A percentile compares a stretch with the other conserved stretches of the same genome.
Conservation (phyloP, 306 rosid genomes). For the Fragaria vesca region DNA sequence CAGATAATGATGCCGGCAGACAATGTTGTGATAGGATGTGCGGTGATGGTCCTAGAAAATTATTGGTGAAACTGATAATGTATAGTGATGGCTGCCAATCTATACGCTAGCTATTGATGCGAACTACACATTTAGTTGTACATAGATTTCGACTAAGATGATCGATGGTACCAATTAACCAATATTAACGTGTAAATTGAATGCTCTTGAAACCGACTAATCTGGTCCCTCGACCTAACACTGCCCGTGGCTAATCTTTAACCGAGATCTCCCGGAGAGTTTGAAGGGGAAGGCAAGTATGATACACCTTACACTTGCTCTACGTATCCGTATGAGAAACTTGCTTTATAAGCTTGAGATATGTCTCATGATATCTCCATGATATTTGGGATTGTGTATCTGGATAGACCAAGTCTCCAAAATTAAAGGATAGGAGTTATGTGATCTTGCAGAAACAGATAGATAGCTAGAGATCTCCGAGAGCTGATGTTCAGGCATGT, state of each 20-base stretch:
- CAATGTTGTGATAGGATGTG: background rate
- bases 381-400: background rate
- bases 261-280: background rate
- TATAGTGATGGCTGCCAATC: background rate
- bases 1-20: background rate
- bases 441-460: background rate
- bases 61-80: background rate
- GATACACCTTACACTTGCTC: too few species aligned
- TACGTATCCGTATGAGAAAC: background rate
- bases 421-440: background rate
- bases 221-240: background rate
- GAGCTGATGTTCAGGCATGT: constrained; percentile 2
- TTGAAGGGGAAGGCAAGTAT: background rate
- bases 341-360: background rate
- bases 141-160: background rate
- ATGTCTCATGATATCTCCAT: background rate
- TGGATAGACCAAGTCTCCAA: background rate
- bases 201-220: background rate
- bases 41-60: background rate
- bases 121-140: background rate
- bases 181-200: background rate
- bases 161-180: background rate
- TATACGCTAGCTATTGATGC: background rate
- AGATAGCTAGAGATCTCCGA: background rate
- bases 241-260: background rate